phyloP scores from a whole-genome alignment of 2,329 filamentous ascomycete genomes.

The Xylariaceae sp. region DNA sequence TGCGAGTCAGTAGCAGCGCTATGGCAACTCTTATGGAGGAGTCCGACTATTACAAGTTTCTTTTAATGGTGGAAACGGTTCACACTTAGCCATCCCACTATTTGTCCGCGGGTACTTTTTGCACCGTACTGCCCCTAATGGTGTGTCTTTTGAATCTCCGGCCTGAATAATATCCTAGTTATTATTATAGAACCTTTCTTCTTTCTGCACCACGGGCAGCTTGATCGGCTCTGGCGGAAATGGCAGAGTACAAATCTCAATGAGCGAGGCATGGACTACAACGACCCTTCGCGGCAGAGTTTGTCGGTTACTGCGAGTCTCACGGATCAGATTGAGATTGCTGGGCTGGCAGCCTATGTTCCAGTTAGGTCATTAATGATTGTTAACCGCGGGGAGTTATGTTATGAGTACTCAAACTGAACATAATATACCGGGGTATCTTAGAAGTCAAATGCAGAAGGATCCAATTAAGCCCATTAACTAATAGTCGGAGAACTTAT shows the following conservation, averaged over 20 bases:
- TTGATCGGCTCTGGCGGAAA: constrained; percentile 12
- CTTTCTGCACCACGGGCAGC: constrained; percentile 12
- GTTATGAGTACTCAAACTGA: too few relatives aligned
- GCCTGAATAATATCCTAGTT: not conserved
- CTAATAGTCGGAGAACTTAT: too few relatives aligned
- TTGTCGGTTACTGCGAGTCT: constrained; percentile 6
- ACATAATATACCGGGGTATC: too few relatives aligned
- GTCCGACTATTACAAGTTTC: constrained; percentile 2
- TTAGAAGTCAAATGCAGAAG: too few relatives aligned
- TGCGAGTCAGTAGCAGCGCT: constrained; percentile 5
- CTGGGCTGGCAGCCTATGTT: constrained; percentile 6
- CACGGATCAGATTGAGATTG: constrained; percentile 7
- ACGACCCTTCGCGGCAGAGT: constrained; percentile 5
- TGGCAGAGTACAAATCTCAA: constrained; percentile 8
- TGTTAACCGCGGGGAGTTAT: too few relatives aligned
- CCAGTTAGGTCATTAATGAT: constrained; percentile 7
- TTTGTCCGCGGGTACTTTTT: constrained; percentile 8
- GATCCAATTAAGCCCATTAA: too few relatives aligned
- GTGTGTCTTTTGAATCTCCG: constrained; percentile 5
- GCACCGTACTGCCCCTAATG: constrained; percentile 9
- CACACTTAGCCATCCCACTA: constrained; percentile 7
- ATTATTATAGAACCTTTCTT: constrained; percentile 10
- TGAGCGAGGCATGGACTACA: not conserved
- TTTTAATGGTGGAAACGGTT: constrained; percentile 5
- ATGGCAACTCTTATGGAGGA: constrained; percentile 6